These are phyloP conservation scores for Trypanosoma caninum DNA, from an alignment of 208 protist species.

Conservation along the genomic window DNA sequence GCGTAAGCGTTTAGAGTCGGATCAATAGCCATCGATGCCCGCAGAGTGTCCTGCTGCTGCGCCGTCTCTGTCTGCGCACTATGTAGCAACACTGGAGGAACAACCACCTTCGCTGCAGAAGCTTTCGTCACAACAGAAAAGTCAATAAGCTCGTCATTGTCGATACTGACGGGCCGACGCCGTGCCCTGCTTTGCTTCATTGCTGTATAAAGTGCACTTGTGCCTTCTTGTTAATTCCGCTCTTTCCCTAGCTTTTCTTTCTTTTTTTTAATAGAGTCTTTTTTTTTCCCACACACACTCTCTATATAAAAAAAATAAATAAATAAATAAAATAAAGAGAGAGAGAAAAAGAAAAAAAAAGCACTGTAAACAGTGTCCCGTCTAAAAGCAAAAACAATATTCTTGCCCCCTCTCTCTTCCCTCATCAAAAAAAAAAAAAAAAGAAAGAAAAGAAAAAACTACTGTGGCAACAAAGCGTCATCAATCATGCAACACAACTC, in stretches of 20 bases:
- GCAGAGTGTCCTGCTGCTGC: neutral
- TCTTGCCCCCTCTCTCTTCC: neutral
- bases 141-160: constrained; percentile 62
- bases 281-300: neutral
- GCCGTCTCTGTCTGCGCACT: neutral
- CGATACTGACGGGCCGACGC: constrained; percentile 42
- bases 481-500: constrained; percentile 11
- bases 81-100: constrained; percentile 15
- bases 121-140: constrained; percentile 42
- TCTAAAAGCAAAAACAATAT: neutral
- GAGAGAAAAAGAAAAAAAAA: constrained; percentile 1
- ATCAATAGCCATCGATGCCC: constrained; percentile 16
- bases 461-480: neutral
- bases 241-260: neutral
- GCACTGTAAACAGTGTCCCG: too few relatives aligned
- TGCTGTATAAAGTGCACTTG: too few relatives aligned
- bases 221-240: too few relatives aligned
- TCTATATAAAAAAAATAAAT: neutral
- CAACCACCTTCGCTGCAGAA: neutral
- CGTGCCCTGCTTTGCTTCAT: constrained; percentile 16
- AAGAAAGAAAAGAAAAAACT: constrained; percentile 2
- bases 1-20: constrained; percentile 24
- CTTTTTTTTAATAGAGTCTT: neutral
- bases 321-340: neutral
- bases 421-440: neutral